Conservation (phyloP, 2,329 filamentous ascomycete species). For the Coniochaeta sp. region DNA sequence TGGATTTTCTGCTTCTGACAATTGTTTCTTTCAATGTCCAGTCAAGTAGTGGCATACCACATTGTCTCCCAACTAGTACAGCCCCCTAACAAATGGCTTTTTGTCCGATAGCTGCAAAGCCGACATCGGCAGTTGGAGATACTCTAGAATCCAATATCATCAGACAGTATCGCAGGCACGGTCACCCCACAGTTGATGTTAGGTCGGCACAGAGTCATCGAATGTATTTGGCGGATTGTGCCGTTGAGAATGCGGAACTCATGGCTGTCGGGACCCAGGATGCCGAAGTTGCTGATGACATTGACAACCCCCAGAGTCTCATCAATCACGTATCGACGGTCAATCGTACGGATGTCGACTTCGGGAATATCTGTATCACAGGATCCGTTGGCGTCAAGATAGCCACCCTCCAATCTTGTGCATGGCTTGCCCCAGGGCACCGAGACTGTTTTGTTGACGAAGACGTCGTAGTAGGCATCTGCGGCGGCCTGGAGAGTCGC, state of each 20-base stretch:
- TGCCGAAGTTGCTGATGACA: background rate
- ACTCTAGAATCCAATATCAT: background rate
- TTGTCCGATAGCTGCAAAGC: background rate
- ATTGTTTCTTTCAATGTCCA: no score
- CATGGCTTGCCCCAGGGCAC: conserved; percentile 29
- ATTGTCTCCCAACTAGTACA: no score
- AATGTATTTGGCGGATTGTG: background rate
- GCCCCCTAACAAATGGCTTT: no score
- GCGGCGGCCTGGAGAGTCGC: conserved; percentile 18
- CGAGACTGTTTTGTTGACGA: conserved; percentile 21
- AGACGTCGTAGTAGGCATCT: conserved; percentile 26
- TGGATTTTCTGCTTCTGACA: no score
- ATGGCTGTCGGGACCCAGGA: background rate
- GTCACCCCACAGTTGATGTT: background rate
- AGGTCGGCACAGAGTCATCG: background rate
- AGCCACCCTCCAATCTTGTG: conserved; percentile 18
- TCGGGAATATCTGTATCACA: background rate
- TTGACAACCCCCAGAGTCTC: background rate
- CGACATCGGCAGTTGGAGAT: background rate
- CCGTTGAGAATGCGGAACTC: conserved; percentile 1
- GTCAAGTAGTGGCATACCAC: no score
- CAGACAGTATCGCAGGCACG: background rate
- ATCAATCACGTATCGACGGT: background rate
- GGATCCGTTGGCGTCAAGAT: conserved; percentile 41
- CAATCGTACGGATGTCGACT: background rate